Base-by-base conservation (phyloP, 148 eudicot species). In the Linanthus parryae region DNA sequence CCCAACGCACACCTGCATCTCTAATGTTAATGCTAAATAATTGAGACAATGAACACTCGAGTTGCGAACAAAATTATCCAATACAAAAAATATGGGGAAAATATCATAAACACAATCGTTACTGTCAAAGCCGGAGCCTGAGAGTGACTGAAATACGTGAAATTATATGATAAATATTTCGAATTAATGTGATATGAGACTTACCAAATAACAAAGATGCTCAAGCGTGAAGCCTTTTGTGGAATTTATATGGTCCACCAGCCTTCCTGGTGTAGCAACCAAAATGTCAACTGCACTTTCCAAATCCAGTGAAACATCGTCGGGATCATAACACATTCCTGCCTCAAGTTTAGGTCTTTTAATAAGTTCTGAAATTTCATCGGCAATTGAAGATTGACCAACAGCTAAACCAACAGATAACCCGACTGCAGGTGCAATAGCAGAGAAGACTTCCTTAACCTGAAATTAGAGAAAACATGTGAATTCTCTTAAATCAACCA, bases 221-320 rank as follows among this genome's bases (percentile, higher is more conserved):
- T 86, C 84, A 18, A 91, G 86, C 10, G 95, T 83, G 58, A 91
- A 91, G 64, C 97, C 95, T 62, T 79, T 81, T 27, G 97, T 91
- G 46, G 64, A 73, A 61, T 74, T 76, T 39, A 86, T 81, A 64
- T 91, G 97, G 61, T 91, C 95, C 94, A 91, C 76, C 59, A 91
- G 82, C 74, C 97, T 80, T 71, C 97, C 97, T 22, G 97, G 97
- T 37, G 97, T 91, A 38, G 97, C 97, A 34, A 91, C 89, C 55
- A 91, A 58, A 68, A 91, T 91, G 76, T 91, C 97, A 33, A 91
- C 97, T 45, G 78, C 71, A 66, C 92, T 83, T 48, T 74, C 63
- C 19, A 70, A 54, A 58, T 58, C 73, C 61, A 48, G 40, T n/a
- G 59, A 65, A 44, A 64, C 33, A 67, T 79, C 80, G 46, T 83